Base-by-base conservation (phyloP, 148 eudicot genomes). In the Arctostaphylos glauca region DNA sequence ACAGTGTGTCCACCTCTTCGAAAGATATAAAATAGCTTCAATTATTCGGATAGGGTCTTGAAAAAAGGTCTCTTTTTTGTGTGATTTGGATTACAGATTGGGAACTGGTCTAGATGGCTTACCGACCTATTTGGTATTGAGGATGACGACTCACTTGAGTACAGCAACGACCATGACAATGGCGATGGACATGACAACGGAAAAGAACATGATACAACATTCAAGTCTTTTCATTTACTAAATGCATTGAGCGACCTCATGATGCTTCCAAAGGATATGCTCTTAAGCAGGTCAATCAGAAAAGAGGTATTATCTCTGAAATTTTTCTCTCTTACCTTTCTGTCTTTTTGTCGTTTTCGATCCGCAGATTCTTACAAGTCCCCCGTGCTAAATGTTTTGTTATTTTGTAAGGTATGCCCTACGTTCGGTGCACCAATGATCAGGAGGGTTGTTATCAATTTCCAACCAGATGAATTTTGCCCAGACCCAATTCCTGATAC, bases 191-290 rank as follows among this genome's bases (percentile, higher is more conserved):
- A 79, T 81, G 88, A 87, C 13, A 83, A 82, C 66, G 47, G 52
- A 8, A 80, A 80, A 76, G 77, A 81, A 55, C 13, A 48, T 67
- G 92, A 87, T 77, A 75, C 88, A 60, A 86, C 97, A 18, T 88
- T 87, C 64, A 93, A 89, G 83, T 86, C 94, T 70, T 96, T 96
- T 88, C 86, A 85, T 89, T 91, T 96, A 73, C 92, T 96, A 18
- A 93, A 92, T 76, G 91, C 97, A 23, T 84, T 96, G 84, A 93
- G 99, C 84, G 98, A 96, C 80, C 98, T 96, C 58, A 92, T 96
- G 99, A 96, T 96, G 98, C 94, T 96, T 86, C 99, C 99, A n/a
- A 96, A 94, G 88, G 99, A 94, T 88, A 90, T 94, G 97, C 94
- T 96, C 13, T 83, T 94, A 73, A 92, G 88, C 70, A 86, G 80